Conservation (phyloP, 139 green algal species). For the Trebouxia sp. region DNA sequence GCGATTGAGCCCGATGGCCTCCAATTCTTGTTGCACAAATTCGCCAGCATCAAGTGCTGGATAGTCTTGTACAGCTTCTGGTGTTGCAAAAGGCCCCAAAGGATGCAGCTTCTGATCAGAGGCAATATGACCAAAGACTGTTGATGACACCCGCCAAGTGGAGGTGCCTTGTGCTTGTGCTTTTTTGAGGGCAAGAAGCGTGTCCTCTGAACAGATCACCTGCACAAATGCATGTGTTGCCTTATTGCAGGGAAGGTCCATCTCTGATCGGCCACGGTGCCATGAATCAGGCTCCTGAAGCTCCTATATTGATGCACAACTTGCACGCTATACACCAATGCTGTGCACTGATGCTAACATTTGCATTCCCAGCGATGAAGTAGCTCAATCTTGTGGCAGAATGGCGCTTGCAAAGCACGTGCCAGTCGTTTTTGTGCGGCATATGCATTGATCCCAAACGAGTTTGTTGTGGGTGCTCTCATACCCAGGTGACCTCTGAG, state of each 20-base stretch:
- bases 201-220: constrained; percentile 78
- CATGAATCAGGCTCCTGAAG: too few relatives aligned
- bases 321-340: too few relatives aligned
- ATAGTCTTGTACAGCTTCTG: constrained; percentile 45
- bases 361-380: too few relatives aligned
- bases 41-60: constrained; percentile 57
- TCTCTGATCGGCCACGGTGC: too few relatives aligned
- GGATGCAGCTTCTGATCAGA: constrained; percentile 69
- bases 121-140: constrained; percentile 83
- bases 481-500: too few relatives aligned
- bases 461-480: too few relatives aligned
- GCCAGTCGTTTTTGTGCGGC: too few relatives aligned
- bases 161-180: constrained; percentile 57
- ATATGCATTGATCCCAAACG: too few relatives aligned
- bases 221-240: constrained; percentile 36
- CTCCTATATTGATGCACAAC: too few relatives aligned
- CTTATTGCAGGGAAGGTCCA: not conserved
- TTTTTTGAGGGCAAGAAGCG: constrained; percentile 56
- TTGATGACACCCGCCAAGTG: constrained; percentile 87
- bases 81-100: constrained; percentile 61
- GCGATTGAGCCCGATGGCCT: constrained; percentile 59
- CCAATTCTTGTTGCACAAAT: constrained; percentile 74
- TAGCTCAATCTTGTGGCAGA: too few relatives aligned
- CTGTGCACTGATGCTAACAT: too few relatives aligned
- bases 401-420: too few relatives aligned